These are phyloP conservation scores for Solanum chacoense DNA, from an alignment of 305 asterid genomes.

Conservation along the genomic window DNA sequence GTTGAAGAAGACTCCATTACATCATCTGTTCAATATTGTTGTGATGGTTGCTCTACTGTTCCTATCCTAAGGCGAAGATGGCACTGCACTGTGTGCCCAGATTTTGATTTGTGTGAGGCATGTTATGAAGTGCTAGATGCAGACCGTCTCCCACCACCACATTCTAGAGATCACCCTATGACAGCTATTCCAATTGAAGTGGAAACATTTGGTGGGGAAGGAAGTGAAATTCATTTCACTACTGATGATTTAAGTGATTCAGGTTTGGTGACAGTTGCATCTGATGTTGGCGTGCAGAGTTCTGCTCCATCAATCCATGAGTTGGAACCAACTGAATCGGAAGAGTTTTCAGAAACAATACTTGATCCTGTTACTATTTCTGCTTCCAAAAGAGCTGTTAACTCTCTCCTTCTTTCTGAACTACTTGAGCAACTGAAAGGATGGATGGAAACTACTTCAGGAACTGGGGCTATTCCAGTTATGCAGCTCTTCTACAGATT, in stretches of 20 bases:
- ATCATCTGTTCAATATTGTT: slow-evolving; percentile 94
- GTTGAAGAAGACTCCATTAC: slow-evolving; percentile 90
- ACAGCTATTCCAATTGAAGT: slow-evolving; percentile 96
- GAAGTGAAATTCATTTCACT: slow-evolving; percentile 75
- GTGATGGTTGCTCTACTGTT: slow-evolving; percentile 99
- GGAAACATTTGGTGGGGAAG: slow-evolving; percentile 77
- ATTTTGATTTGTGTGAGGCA: slow-evolving; percentile 96
- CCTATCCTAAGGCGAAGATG: slow-evolving; percentile 94
- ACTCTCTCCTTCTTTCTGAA: slow-evolving; percentile 87
- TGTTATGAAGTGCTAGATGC: slow-evolving; percentile 94
- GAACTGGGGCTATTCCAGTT: slow-evolving; percentile 84
- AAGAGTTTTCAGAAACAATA: slow-evolving; percentile 62
- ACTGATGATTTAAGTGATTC: slow-evolving; percentile 63
- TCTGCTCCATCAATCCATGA: slow-evolving; percentile 71
- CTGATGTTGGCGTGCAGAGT: slow-evolving; percentile 48
- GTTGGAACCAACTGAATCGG: slow-evolving; percentile 68
- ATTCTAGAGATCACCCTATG: slow-evolving; percentile 95
- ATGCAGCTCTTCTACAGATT: slow-evolving; percentile 93
- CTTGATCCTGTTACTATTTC: slow-evolving; percentile 89
- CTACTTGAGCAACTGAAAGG: slow-evolving; percentile 95
- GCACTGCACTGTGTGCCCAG: slow-evolving; percentile 98
- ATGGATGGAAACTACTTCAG: slow-evolving; percentile 89
- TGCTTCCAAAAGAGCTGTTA: slow-evolving; percentile 95
- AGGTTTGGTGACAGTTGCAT: slow-evolving; percentile 49
- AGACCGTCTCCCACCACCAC: slow-evolving; percentile 90